Evolutionary conservation across 2,329 filamentous ascomycete species (phyloP), one percentile per base, ranked within the genome.

Genomic region (Penicillium polonicum): DNA sequence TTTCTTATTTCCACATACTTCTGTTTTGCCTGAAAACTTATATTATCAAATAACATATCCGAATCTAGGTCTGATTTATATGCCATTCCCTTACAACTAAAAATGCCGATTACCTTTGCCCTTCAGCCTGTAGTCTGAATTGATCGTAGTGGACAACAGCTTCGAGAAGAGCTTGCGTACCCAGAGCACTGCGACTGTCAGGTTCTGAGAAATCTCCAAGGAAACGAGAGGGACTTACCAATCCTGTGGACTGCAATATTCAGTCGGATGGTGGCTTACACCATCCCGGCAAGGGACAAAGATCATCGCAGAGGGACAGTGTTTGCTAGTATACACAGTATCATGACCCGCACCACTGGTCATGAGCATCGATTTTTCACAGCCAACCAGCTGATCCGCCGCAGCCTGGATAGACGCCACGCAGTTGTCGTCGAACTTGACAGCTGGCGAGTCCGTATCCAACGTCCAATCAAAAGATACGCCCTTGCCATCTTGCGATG

Each of bases 361-460:
- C 79, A 86, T 83, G 21, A 69, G 67, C 61, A 76, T 72, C 10
- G 73, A 73, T 45, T 77, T 72, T 2, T 78, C 65, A 1, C 79
- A 78, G 0, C 85, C 82, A 1, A 86, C 80, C 0, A 86, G 77
- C 4, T 76, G 78, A 29, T 73, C 71, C 0, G 85, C 85, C 6
- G 85, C 82, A 21, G 79, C 77, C 41, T 80, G 76, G 8, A 90
- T 85, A 13, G 83, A 84, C 0, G 71, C 69, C 43, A 90, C 84
- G 68, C 87, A 89, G 63, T 84, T 81, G 13, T 79, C 66, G 60
- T 90, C 79, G 67, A 91, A 91, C 38, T 78, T 73, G 0, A 84
- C 81, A 0, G 85, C 85, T 0, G 82, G 79, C 1, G 73, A 75
- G 45, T 82, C 78, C 56, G 83, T 85, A 68, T 89, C 85, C 2